Evolutionary conservation across 2,329 filamentous ascomycete species (phyloP).

Genomic region (Aspergillus persii): DNA sequence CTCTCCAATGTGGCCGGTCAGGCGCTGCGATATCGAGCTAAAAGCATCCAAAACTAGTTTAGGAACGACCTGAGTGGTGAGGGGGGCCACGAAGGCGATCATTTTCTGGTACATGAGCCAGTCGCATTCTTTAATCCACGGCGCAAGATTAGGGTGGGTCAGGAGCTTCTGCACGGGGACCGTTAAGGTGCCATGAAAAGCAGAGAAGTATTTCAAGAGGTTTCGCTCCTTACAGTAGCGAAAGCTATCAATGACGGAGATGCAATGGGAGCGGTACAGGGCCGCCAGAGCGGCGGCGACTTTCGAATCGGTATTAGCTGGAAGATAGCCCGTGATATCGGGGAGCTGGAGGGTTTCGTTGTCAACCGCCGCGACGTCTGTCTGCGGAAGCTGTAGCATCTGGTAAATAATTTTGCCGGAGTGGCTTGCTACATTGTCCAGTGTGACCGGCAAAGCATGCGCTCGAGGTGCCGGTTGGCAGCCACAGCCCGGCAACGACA

Average conservation of each 20-base stretch:
- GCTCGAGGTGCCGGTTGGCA: conserved; percentile 29
- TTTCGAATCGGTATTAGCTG: conserved; percentile 77
- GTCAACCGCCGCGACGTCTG: conserved; percentile 48
- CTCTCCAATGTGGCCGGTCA: conserved; percentile 77
- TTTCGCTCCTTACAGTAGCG: conserved; percentile 96
- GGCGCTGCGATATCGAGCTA: conserved; percentile 76
- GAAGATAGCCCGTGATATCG: conserved; percentile 78
- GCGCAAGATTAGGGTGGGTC: conserved; percentile 72
- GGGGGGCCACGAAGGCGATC: conserved; percentile 84
- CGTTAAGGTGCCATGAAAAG: conserved; percentile 93
- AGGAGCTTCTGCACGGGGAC: conserved; percentile 95
- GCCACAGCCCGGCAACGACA: conserved; percentile 23
- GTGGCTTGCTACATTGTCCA: conserved; percentile 37
- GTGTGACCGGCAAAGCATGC: conserved; percentile 33
- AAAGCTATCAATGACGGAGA: conserved; percentile 90
- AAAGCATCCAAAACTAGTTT: conserved; percentile 83
- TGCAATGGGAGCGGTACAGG: conserved; percentile 90
- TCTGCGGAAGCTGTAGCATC: conserved; percentile 39
- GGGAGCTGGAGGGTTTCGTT: conserved; percentile 76
- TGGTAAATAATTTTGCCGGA: conserved; percentile 40
- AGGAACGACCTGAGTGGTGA: conserved; percentile 88
- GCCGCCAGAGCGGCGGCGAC: conserved; percentile 81
- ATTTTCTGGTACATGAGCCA: conserved; percentile 96
- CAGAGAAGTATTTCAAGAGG: conserved; percentile 90
- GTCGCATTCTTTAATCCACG: conserved; percentile 95